Evolutionary conservation across 306 rosid species (phyloP).

Genomic region (Cucurbita moschata): DNA sequence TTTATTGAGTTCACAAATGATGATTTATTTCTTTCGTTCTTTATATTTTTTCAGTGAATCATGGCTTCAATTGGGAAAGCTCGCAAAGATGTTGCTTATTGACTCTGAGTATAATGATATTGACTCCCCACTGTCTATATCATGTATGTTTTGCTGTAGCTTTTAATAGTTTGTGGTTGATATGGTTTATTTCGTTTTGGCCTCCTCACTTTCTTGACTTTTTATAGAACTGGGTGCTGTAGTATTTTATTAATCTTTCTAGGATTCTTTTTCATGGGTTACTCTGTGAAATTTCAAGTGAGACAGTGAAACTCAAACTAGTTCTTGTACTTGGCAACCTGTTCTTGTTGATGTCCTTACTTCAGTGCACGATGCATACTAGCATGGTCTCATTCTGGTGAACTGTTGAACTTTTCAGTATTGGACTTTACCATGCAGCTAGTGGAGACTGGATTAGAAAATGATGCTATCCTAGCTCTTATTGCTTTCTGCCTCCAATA

Average conservation of each 20-base stretch:
- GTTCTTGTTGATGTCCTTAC: background rate
- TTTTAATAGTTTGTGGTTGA: conserved; percentile 1
- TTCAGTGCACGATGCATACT: background rate
- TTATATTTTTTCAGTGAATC: conserved; percentile 43
- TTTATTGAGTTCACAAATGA: conserved; percentile 1
- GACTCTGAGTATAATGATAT: conserved; percentile 69
- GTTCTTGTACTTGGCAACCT: background rate
- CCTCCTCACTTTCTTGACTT: background rate
- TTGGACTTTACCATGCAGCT: conserved; percentile 79
- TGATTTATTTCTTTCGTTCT: background rate
- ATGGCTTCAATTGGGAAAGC: conserved; percentile 74
- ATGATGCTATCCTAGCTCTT: conserved; percentile 63
- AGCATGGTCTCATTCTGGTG: background rate
- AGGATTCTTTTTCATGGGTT: background rate
- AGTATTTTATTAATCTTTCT: background rate
- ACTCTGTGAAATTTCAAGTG: no score
- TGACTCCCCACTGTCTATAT: conserved; percentile 48
- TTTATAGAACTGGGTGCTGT: background rate
- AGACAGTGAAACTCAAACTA: no score
- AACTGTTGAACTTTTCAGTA: conserved; percentile 44
- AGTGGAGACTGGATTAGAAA: conserved; percentile 68
- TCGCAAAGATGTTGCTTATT: conserved; percentile 64
- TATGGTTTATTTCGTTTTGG: background rate
- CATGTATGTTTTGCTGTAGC: conserved; percentile 27
- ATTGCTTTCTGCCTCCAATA: conserved; percentile 70